Evolutionary conservation across 2,329 filamentous ascomycete genomes (phyloP), one percentile per base, ranked within the genome.

Genomic region (Cryphonectria nitschkei): DNA sequence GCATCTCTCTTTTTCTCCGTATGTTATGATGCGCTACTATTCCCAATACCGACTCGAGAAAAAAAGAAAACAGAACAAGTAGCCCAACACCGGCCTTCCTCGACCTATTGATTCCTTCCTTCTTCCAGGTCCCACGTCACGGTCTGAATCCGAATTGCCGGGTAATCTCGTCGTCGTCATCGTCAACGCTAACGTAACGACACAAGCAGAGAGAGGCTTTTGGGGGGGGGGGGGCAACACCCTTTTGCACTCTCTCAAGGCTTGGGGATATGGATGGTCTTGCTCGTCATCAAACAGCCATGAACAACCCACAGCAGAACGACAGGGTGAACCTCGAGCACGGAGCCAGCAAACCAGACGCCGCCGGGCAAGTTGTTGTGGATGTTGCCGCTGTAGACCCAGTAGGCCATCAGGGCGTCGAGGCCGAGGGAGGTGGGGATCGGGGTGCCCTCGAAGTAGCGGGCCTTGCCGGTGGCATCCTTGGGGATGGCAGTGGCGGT

Each of bases 371-470:
- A 81, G 70, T 90, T 84, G 34, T 93, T 90, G 72, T 93, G 86
- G 62, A 95, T 87, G 93, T 93, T 95, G 73, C 92, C 92, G 75
- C 93, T 86, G 70, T 87, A 90, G 41, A 97, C 88, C 67, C 67
- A 98, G 82, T 92, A 97, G 41, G 92, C 93, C 93, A 98, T 97
- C 70, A 97, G 77, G 19, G 86, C 89, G 73, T 93, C 94, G 75
- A 97, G 90, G 1, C 87, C 90, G 34, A 98, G 85, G 34, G 93
- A 95, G 3, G 94, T 98, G 1, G 96, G 96, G 77, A 98, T 98
- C 0, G 96, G 96, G 0, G 95, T 97, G 76, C 96, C 96, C 83
- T 99, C 96, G 76, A 99, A 99, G 83, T 97, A 99, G 78, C 92
- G 89, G 72, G 93, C 94, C 84, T 99, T 99, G 76, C 96, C 96